Evolutionary conservation across 768 basidiomycete species (phyloP).

Genomic region (Termitomyces sp.): DNA sequence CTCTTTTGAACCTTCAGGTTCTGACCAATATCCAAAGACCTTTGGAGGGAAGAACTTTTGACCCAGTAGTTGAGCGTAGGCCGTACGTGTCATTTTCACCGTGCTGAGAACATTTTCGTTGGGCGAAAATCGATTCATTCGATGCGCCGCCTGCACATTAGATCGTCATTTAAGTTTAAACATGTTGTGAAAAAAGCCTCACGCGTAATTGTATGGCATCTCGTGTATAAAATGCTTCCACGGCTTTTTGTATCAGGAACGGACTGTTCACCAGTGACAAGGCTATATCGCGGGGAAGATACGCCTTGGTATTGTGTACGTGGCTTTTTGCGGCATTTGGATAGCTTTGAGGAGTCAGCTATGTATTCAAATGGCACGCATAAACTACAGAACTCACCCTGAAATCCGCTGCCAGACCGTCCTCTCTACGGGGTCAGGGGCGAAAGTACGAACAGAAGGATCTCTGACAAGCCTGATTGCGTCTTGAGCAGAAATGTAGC

Average conservation of each 20-base stretch:
- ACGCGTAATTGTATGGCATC: slow-evolving; percentile 89
- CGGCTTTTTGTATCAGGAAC: slow-evolving; percentile 75
- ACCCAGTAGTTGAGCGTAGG: slow-evolving; percentile 89
- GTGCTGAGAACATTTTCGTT: slow-evolving; percentile 51
- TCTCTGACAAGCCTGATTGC: slow-evolving; percentile 62
- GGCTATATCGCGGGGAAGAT: slow-evolving; percentile 76
- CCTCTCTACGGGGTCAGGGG: slow-evolving; percentile 55
- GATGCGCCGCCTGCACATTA: slow-evolving; percentile 63
- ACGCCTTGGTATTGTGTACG: slow-evolving; percentile 72
- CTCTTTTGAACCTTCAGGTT: slow-evolving; percentile 56
- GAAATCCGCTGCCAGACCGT: slow-evolving; percentile 67
- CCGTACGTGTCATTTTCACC: slow-evolving; percentile 80
- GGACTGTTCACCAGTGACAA: slow-evolving; percentile 61
- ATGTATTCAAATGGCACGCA: neutral
- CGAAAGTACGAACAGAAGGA: slow-evolving; percentile 45
- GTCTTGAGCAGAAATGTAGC: slow-evolving; percentile 54
- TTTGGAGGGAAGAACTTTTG: slow-evolving; percentile 93
- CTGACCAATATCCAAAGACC: slow-evolving; percentile 73
- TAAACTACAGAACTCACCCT: slow-evolving; percentile 34
- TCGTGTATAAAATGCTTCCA: slow-evolving; percentile 92
- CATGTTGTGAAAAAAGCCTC: slow-evolving; percentile 20
- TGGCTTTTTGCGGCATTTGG: slow-evolving; percentile 61
- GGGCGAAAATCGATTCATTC: slow-evolving; percentile 89
- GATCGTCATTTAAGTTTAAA: neutral
- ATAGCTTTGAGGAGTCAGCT: slow-evolving; percentile 43